Percentiles rank a stretch among this genome's conserved stretches.
Conservation (phyloP, 495 filamentous ascomycete genomes). For the Aspergillus cavernicola region DNA sequence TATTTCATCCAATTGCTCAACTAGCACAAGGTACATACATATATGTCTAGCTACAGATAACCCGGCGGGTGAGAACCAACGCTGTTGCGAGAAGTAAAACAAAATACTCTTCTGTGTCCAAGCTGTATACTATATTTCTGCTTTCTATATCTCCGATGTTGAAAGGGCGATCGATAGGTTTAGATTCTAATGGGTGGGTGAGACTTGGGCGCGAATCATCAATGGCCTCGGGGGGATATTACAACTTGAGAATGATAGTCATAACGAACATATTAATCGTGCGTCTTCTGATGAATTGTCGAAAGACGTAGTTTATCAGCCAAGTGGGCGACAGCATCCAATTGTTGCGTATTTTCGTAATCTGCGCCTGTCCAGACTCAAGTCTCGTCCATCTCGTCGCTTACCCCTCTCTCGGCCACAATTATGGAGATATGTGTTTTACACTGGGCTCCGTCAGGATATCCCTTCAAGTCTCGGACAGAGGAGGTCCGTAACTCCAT, state of each 20-base stretch:
- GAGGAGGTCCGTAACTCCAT: conserved; percentile 4
- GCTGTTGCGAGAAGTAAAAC: not conserved
- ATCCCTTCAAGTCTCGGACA: conserved; percentile 13
- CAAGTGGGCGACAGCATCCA: conserved; percentile 20
- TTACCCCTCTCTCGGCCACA: conserved; percentile 25
- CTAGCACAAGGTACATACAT: not conserved
- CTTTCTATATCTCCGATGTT: not conserved
- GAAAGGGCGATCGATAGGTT: conserved; percentile 4
- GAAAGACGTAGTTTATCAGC: not conserved
- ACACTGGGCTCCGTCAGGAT: conserved; percentile 22
- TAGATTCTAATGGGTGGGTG: not conserved
- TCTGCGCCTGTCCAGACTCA: conserved; percentile 27
- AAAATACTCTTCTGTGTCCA: not conserved
- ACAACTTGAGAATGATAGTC: not conserved
- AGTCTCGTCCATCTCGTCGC: not conserved
- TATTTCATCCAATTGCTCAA: not conserved
- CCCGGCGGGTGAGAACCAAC: not conserved
- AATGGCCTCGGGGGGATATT: not conserved
- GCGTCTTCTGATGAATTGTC: not conserved
- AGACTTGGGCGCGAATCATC: conserved; percentile 3
- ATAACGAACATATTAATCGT: not conserved
- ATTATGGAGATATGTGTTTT: not conserved
- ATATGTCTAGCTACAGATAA: too few species aligned
- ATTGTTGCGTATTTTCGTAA: conserved; percentile 29
- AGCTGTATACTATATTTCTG: not conserved